Conservation (phyloP, 108 stramenopile genomes). For the Discostella pseudostelligera region DNA sequence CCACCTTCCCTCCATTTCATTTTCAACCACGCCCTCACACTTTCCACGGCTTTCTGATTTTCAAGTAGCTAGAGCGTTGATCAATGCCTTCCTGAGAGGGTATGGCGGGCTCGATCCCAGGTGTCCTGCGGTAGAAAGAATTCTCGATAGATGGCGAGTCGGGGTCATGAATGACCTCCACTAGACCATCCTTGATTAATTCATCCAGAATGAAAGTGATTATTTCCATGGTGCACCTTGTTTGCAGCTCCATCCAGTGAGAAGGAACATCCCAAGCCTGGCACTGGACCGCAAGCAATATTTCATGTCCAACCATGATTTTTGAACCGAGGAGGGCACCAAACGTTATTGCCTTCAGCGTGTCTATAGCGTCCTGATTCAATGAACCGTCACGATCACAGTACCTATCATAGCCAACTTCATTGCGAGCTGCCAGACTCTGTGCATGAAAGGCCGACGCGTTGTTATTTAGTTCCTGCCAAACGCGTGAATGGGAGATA, state of each 20-base stretch:
- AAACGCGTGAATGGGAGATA: conserved; percentile 57
- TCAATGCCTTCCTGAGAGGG: too few relatives aligned
- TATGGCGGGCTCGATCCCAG: not conserved
- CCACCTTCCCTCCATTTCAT: too few relatives aligned
- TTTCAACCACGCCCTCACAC: too few relatives aligned
- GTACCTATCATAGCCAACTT: conserved; percentile 16
- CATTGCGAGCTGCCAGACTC: conserved; percentile 19
- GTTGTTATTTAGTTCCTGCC: conserved; percentile 56
- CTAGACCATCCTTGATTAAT: conserved; percentile 63
- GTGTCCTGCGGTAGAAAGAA: conserved; percentile 42
- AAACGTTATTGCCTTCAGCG: conserved; percentile 59
- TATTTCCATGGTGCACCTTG: conserved; percentile 62
- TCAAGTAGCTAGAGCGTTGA: too few relatives aligned
- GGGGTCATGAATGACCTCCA: conserved; percentile 48
- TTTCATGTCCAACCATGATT: conserved; percentile 58
- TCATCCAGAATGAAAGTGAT: conserved; percentile 55
- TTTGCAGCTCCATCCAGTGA: conserved; percentile 46
- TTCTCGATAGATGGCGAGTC: conserved; percentile 16
- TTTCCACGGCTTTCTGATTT: too few relatives aligned
- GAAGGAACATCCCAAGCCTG: conserved; percentile 51
- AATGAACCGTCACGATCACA: conserved; percentile 32
- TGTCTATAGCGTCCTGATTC: conserved; percentile 34
- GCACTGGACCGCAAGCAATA: conserved; percentile 58
- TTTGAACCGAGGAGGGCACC: conserved; percentile 49
- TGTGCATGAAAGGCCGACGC: conserved; percentile 14